phyloP scores from a whole-genome alignment of 192 early-diverging fungal species.

The Backusella macrospora region DNA sequence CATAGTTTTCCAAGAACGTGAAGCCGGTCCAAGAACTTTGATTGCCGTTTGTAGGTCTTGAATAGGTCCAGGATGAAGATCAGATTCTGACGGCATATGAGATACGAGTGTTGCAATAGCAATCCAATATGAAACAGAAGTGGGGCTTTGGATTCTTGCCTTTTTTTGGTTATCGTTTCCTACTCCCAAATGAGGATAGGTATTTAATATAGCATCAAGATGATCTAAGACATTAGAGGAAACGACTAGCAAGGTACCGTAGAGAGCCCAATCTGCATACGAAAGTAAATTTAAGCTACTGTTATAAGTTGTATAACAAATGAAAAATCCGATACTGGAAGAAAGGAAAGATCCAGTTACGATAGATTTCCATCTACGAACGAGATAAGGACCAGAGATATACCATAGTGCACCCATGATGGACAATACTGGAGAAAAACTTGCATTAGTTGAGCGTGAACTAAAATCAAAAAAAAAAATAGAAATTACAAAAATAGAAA shows the following conservation, averaged over 20 bases:
- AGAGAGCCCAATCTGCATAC: slow-evolving; percentile 41
- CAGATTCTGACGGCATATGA: slow-evolving; percentile 26
- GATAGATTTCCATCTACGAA: slow-evolving; percentile 27
- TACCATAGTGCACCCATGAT: slow-evolving; percentile 23
- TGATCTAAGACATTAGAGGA: slow-evolving; percentile 31
- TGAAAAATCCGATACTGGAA: slow-evolving; percentile 14
- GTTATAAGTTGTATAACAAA: slow-evolving; percentile 21
- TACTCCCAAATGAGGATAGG: slow-evolving; percentile 31
- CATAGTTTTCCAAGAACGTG: slow-evolving; percentile 38
- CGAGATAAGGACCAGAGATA: slow-evolving; percentile 40
- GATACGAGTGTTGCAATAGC: slow-evolving; percentile 17
- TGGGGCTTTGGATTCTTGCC: slow-evolving; percentile 21
- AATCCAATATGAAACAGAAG: slow-evolving; percentile 11
- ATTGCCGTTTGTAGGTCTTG: slow-evolving; percentile 32
- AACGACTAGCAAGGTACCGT: slow-evolving; percentile 22
- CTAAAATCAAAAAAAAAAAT: slow-evolving; percentile 1
- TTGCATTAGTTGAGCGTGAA: not conserved
- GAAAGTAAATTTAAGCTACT: slow-evolving; percentile 38
- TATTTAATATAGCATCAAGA: slow-evolving; percentile 37
- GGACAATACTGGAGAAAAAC: not conserved
- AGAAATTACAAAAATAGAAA: not conserved
- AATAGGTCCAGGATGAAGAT: slow-evolving; percentile 24
- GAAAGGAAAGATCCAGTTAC: slow-evolving; percentile 24
- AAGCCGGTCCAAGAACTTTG: slow-evolving; percentile 26
- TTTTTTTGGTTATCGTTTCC: not conserved